Base-by-base conservation (phyloP, 78 protist species). In the Creolimax fragrantissima region DNA sequence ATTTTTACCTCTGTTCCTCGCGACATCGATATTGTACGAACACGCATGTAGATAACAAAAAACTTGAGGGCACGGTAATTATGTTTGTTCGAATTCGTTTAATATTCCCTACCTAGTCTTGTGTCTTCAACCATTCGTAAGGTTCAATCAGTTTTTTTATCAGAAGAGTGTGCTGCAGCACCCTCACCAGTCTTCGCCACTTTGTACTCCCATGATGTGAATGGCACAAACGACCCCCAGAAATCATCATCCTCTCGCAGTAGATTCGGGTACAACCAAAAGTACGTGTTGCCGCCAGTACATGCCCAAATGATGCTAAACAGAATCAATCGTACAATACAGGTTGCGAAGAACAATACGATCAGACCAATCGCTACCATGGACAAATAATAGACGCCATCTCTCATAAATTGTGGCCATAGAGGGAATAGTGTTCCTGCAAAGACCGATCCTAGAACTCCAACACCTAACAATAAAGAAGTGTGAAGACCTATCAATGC, bases 171-270 rank as follows among this genome's bases (percentile, higher is more conserved):
- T 32, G 74, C 74, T 58, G 74, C 24, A 24, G 7, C 86, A 83
- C 42, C 86, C 7, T 35, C 74, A 11, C 17, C 17, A 58, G 11
- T 58, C 74, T 17, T 17, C 74, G 74, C 35, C 7, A 39, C 44
- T 24, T 83, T 83, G 35, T 83, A 83, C 7, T 6, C 86, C 7
- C 7, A 35, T 41, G 86, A 83, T 32, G 7, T 35, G 41, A 83
- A 5, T 24, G 86, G 86, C 42, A 83, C 35, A 11, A 83, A 83
- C 86, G 86, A 83, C 7, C 42, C 86, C 86, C 86, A 83, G 86
- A 83, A 83, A 32, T 83, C 35, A 83, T 83, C 86, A 83, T 83
- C 86, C 7, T 83, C 86, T 24, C 86, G 86, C 7, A 83, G 86
- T 1, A 83, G 86, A 83, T 83, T 35, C 7, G 86, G 86, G 7